A percentile compares a stretch with the other conserved stretches of the same genome.
Conservation (phyloP, 176 grass and related monocot genomes). For the Thalia dealbata region DNA sequence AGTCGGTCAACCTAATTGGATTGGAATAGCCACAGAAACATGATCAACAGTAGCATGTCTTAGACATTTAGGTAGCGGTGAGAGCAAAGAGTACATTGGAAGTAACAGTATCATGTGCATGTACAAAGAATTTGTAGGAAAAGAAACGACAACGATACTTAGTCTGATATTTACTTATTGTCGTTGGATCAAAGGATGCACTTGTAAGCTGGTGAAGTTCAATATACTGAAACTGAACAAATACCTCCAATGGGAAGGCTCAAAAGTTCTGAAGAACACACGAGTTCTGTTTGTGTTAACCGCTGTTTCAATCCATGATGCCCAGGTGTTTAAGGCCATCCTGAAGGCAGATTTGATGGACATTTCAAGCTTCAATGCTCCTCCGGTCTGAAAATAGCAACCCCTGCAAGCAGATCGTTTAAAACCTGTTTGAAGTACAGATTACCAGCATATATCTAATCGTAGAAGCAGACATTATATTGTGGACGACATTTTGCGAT, state of each 20-base stretch:
- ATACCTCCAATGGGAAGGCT: constrained; percentile 98
- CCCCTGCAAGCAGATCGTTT: constrained; percentile 52
- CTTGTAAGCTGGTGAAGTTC: not conserved
- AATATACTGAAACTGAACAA: not conserved
- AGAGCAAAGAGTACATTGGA: not conserved
- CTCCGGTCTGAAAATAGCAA: constrained; percentile 86
- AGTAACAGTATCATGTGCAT: not conserved
- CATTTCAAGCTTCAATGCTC: constrained; percentile 68
- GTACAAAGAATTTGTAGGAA: not conserved
- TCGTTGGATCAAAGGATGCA: not conserved
- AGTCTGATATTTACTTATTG: not conserved
- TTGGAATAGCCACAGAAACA: not conserved
- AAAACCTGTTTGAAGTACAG: constrained; percentile 7
- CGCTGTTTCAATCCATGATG: constrained; percentile 61
- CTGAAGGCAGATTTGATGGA: constrained; percentile 74
- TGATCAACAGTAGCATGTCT: not conserved
- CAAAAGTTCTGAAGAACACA: constrained; percentile 88
- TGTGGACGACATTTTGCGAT: not conserved
- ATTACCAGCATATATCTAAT: not conserved
- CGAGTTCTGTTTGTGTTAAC: constrained; percentile 56
- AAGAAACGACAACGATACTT: not conserved
- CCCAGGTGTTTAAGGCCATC: constrained; percentile 87
- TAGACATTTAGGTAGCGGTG: not conserved
- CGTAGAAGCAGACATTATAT: not conserved
- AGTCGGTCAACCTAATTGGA: not conserved